phyloP scores from a whole-genome alignment of 2,329 filamentous ascomycete genomes.

The Whalleya microplaca region DNA sequence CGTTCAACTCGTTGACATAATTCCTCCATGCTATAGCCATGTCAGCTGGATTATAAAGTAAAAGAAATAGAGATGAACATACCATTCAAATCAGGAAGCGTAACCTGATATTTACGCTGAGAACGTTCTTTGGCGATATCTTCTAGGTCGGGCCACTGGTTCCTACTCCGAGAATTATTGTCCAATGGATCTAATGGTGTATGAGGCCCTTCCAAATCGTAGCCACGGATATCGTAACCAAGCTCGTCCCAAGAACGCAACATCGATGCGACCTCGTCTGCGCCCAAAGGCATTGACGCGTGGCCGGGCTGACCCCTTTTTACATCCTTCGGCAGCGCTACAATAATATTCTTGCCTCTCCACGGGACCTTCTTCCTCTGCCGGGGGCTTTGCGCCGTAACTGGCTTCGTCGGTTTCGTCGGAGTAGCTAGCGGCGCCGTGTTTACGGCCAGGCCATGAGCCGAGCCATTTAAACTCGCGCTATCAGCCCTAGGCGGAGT shows the following conservation, averaged over 20 bases:
- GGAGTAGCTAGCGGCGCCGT: constrained; percentile 31
- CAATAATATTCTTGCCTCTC: constrained; percentile 75
- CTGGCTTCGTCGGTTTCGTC: constrained; percentile 40
- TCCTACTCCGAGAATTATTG: constrained; percentile 65
- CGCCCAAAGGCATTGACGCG: constrained; percentile 56
- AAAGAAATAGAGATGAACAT: constrained; percentile 30
- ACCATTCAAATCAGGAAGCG: constrained; percentile 71
- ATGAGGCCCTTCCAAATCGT: constrained; percentile 61
- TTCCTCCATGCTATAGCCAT: constrained; percentile 61
- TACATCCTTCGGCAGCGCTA: constrained; percentile 70
- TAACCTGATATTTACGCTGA: constrained; percentile 60
- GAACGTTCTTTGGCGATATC: constrained; percentile 62
- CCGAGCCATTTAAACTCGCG: constrained; percentile 34
- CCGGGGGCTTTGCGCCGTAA: constrained; percentile 53
- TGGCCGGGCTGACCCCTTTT: constrained; percentile 63
- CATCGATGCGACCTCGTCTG: constrained; percentile 63
- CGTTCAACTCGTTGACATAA: constrained; percentile 81
- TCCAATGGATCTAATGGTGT: constrained; percentile 35
- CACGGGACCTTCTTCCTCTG: constrained; percentile 74
- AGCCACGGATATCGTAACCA: constrained; percentile 71
- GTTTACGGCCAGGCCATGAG: constrained; percentile 26
- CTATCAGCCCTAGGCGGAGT: constrained; percentile 40
- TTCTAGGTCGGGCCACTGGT: constrained; percentile 66
- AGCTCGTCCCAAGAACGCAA: constrained; percentile 68
- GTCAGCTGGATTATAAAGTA: constrained; percentile 17